Evolutionary conservation across 208 protist genomes (phyloP).

Genomic region (Trypanosoma brucei): DNA sequence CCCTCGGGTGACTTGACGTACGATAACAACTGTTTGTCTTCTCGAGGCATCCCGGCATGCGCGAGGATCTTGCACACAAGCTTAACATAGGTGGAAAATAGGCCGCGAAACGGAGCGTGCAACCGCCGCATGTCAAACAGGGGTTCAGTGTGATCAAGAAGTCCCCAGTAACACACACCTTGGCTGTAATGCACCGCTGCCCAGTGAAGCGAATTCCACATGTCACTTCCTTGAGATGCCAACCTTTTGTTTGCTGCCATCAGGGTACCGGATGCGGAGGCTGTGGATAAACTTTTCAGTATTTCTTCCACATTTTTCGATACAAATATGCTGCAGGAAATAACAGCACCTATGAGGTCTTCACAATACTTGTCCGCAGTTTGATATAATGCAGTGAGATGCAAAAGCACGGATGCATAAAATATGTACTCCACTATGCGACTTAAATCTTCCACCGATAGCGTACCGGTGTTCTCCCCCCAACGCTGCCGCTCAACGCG

Average conservation of each 20-base stretch:
- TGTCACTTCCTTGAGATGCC: conserved; percentile 6
- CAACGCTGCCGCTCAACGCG: conserved; percentile 15
- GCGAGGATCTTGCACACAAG: conserved; percentile 9
- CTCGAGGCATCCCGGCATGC: not conserved
- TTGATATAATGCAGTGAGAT: conserved; percentile 54
- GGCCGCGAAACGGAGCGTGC: conserved; percentile 20
- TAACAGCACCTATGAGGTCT: conserved; percentile 37
- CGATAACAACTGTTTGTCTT: conserved; percentile 5
- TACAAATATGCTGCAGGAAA: conserved; percentile 66
- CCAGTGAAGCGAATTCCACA: conserved; percentile 49
- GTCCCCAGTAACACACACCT: conserved; percentile 51
- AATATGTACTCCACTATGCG: conserved; percentile 33
- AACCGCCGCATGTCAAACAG: conserved; percentile 27
- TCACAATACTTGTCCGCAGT: conserved; percentile 66
- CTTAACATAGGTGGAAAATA: conserved; percentile 43
- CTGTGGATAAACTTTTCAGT: conserved; percentile 4
- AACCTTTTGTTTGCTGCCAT: not conserved
- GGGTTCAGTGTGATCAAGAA: conserved; percentile 41
- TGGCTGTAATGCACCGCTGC: conserved; percentile 57
- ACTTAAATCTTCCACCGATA: conserved; percentile 13
- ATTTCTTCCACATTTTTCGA: conserved; percentile 28
- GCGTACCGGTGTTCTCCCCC: conserved; percentile 1
- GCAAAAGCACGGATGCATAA: conserved; percentile 54
- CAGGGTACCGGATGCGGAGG: not conserved
- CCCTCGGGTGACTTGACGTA: conserved; percentile 3